Evolutionary conservation across 495 filamentous ascomycete species (phyloP).

Genomic region (Hyaloscypha variabilis): DNA sequence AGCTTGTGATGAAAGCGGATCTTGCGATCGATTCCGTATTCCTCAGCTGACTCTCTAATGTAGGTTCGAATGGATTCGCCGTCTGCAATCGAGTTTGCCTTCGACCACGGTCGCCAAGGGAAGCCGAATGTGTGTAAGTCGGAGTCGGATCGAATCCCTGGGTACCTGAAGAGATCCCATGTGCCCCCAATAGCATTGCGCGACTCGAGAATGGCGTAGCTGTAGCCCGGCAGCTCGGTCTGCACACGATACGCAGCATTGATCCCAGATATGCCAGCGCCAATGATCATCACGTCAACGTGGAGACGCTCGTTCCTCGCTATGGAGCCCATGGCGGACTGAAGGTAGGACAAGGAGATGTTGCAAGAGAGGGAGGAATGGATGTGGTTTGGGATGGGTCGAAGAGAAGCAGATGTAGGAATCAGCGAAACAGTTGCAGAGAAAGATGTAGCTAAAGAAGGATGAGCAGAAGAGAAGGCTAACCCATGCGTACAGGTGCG

Average conservation of each 20-base stretch:
- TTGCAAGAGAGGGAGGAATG: background rate
- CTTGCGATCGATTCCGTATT: slow-evolving; percentile 62
- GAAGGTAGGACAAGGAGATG: background rate
- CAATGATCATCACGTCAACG: slow-evolving; percentile 69
- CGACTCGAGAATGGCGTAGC: slow-evolving; percentile 64
- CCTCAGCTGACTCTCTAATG: slow-evolving; percentile 57
- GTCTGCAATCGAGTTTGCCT: slow-evolving; percentile 59
- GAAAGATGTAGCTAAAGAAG: background rate
- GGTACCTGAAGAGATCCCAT: slow-evolving; percentile 74
- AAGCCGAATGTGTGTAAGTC: slow-evolving; percentile 71
- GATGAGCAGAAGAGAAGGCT: background rate
- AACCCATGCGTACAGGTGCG: background rate
- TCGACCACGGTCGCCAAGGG: slow-evolving; percentile 67
- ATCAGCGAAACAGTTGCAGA: background rate
- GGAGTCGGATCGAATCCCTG: slow-evolving; percentile 69
- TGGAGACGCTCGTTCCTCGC: slow-evolving; percentile 10
- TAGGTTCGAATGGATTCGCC: slow-evolving; percentile 64
- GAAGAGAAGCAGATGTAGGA: background rate
- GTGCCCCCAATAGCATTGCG: slow-evolving; percentile 66
- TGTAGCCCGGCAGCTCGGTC: slow-evolving; percentile 53
- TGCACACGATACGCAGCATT: slow-evolving; percentile 74
- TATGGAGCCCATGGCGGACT: slow-evolving; percentile 6
- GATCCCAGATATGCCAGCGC: slow-evolving; percentile 77
- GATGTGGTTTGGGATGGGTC: background rate
- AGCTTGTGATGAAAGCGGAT: slow-evolving; percentile 65